These are phyloP conservation scores for Fusarium tuaranense DNA, from an alignment of 2,329 filamentous ascomycete species.

Conservation along the genomic window DNA sequence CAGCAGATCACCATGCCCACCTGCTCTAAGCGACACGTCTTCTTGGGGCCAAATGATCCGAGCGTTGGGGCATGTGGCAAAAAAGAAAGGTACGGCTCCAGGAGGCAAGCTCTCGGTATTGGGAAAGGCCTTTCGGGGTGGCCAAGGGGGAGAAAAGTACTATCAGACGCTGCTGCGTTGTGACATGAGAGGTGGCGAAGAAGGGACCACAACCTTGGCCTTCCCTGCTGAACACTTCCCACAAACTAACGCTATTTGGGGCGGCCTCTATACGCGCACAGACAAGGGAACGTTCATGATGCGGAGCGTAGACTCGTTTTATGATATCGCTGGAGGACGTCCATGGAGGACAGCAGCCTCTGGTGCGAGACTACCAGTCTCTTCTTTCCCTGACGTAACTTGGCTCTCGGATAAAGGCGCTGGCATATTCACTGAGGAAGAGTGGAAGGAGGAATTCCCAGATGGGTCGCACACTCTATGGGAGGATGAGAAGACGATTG, in stretches of 20 bases:
- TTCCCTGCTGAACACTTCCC: not conserved
- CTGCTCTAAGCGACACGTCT: not conserved
- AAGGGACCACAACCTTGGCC: not conserved
- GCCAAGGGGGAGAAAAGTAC: not conserved
- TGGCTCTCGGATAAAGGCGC: not conserved
- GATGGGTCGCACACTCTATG: not conserved
- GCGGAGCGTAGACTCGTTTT: not conserved
- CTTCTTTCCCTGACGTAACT: not conserved
- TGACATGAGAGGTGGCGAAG: not conserved
- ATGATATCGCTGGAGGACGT: not conserved
- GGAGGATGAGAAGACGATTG: not conserved
- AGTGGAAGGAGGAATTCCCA: not conserved
- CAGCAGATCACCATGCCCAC: not conserved
- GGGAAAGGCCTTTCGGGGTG: not conserved
- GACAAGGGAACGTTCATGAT: not conserved
- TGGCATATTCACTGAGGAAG: not conserved
- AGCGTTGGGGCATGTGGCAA: not conserved
- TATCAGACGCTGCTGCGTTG: constrained; percentile 4
- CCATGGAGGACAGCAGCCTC: not conserved
- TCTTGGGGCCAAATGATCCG: not conserved
- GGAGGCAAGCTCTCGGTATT: not conserved
- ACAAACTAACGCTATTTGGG: no score
- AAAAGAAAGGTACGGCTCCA: not conserved
- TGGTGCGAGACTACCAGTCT: not conserved
- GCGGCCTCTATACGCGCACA: not conserved